These are phyloP conservation scores for Clathrus columnatus DNA, from an alignment of 768 basidiomycete genomes.

Conservation along the genomic window DNA sequence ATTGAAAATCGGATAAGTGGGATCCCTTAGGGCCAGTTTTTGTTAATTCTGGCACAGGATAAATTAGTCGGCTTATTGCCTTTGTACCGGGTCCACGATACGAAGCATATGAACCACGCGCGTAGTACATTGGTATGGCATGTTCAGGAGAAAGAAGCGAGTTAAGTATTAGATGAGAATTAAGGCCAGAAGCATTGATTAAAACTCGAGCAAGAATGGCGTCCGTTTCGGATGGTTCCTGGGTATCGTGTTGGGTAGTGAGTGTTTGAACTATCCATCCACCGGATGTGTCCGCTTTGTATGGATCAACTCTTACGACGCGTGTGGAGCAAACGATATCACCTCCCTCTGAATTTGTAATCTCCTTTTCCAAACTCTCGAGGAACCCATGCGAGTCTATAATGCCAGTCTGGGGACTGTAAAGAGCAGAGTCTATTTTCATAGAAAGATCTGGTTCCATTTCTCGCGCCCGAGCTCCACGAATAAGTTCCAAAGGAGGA, in stretches of 20 bases:
- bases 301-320: constrained; percentile 79
- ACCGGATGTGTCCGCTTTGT: constrained; percentile 31
- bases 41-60: constrained; percentile 64
- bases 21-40: constrained; percentile 1
- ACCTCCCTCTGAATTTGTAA: constrained; percentile 58
- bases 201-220: constrained; percentile 65
- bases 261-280: constrained; percentile 89
- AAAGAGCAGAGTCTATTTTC: constrained; percentile 63
- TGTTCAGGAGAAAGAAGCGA: constrained; percentile 47
- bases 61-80: constrained; percentile 68
- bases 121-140: constrained; percentile 70
- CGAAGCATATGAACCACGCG: constrained; percentile 78
- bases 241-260: constrained; percentile 27
- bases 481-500: constrained; percentile 60
- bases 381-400: constrained; percentile 81
- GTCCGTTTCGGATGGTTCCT: constrained; percentile 33
- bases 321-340: constrained; percentile 70
- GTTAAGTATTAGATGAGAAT: constrained; percentile 63
- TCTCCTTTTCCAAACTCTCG: constrained; percentile 74
- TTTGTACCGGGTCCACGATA: constrained; percentile 75
- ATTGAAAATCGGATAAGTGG: constrained; percentile 59
- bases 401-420: constrained; percentile 85
- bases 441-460: constrained; percentile 78
- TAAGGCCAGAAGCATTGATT: constrained; percentile 78
- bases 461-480: constrained; percentile 53